These are phyloP conservation scores for Syzygium grande DNA, from an alignment of 345 rosid species.

Conservation along the genomic window DNA sequence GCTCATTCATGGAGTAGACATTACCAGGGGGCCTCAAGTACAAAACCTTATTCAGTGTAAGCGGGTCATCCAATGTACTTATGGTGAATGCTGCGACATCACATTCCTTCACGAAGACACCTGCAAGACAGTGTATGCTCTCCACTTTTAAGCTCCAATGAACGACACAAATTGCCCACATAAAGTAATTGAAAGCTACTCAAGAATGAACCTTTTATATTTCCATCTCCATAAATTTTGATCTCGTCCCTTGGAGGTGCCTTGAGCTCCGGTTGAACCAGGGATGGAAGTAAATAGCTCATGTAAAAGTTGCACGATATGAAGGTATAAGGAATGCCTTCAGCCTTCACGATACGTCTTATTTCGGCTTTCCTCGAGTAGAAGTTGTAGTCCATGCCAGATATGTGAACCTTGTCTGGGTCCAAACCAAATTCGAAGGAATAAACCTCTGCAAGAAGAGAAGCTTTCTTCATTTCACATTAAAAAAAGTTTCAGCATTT, in stretches of 20 bases:
- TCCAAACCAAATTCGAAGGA: conserved; percentile 79
- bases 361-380: conserved; percentile 58
- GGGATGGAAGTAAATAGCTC: conserved; percentile 64
- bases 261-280: conserved; percentile 57
- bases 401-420: conserved; percentile 55
- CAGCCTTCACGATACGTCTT: conserved; percentile 52
- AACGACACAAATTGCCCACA: not conserved
- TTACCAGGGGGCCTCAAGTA: conserved; percentile 68
- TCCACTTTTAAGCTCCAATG: not conserved
- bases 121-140: conserved; percentile 14
- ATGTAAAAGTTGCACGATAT: conserved; percentile 57
- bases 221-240: conserved; percentile 64
- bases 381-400: conserved; percentile 47
- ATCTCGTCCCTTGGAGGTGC: conserved; percentile 61
- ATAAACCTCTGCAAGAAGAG: conserved; percentile 57
- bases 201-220: conserved; percentile 41
- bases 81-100: conserved; percentile 68
- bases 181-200: not conserved
- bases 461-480: not conserved
- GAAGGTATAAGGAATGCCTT: conserved; percentile 57
- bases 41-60: conserved; percentile 45
- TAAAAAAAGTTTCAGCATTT: not conserved
- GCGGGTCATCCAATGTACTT: conserved; percentile 57
- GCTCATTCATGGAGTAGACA: conserved; percentile 57
- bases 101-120: conserved; percentile 45